Base-by-base conservation (phyloP, 176 grass and related monocot genomes). In the Secale cereale region DNA sequence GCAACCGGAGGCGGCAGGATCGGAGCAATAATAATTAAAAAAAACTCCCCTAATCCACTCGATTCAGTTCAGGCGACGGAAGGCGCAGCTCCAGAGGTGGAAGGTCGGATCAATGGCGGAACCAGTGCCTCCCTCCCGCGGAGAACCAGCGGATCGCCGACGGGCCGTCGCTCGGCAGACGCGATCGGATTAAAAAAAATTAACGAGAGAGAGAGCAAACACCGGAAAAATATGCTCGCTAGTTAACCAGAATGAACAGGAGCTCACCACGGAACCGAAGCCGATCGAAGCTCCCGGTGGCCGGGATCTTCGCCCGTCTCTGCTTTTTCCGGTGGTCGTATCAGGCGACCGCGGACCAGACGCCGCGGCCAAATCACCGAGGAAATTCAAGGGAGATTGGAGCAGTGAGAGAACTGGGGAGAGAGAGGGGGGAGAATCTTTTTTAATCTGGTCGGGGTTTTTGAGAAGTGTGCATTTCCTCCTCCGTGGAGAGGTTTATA, bases 401-500 rank as follows among this genome's bases (percentile, higher is more conserved):
- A 70, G 8, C 29, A 15, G 60, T 15, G 48, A 26, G 32, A 4
- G 27, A 36, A 28, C 5, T 1, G 10, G 13, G 7, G 11, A 3
- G 79, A 35, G 27, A 33, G 37, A 40, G 14, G 0, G 27, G 32
- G 19, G 43, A 50, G 85, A 84, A 80, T 69, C 36, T 70, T 84
- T 88, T 60, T 82, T 62, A 37, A 65, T 86, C 52, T 61, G 41
- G 56, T 33, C 20, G 57, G 83, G 50, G 64, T 20, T 76, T 84
- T 76, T 36, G 45, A 19, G 20, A 25, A 27, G 4, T 57, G 81
- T 52, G 48, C 7, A 74, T 90, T 90, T 59, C 14, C 32, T 61
- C 33, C 25, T 17, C 17, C 2, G 12, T 35, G 40, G 40, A 33
- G 19, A 12, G 54, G 84, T 84, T 90, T 90, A 87, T 84, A 87